Evolutionary conservation across 2,329 filamentous ascomycete species (phyloP).

Genomic region (Lasiodiplodia theobromae): DNA sequence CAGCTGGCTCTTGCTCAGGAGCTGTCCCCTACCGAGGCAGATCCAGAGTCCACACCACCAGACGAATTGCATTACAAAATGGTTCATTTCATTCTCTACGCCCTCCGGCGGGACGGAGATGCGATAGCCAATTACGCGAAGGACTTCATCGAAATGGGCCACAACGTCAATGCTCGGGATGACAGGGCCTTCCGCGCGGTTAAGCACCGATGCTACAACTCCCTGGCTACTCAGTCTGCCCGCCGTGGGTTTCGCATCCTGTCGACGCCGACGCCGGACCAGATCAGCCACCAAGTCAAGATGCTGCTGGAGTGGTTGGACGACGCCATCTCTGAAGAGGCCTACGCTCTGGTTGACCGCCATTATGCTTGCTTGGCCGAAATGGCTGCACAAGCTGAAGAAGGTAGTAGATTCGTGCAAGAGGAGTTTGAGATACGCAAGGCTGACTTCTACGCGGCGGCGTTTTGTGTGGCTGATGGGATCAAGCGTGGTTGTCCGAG

Average conservation of each 20-base stretch:
- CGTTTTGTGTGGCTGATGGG: neutral
- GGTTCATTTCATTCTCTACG: neutral
- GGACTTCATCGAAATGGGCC: neutral
- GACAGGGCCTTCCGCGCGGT: neutral
- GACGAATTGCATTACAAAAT: neutral
- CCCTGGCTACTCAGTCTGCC: neutral
- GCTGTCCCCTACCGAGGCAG: neutral
- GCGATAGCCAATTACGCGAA: neutral
- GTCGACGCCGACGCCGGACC: no score
- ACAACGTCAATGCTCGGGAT: neutral
- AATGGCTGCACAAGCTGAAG: neutral
- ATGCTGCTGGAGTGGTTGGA: neutral
- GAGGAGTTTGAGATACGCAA: neutral
- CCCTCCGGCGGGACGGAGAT: neutral
- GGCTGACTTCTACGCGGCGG: neutral
- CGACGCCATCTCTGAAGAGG: neutral
- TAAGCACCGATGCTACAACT: neutral
- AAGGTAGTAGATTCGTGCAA: no score
- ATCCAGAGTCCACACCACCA: no score
- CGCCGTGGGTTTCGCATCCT: neutral
- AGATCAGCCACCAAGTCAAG: neutral
- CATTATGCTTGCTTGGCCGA: neutral
- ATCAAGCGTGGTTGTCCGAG: neutral
- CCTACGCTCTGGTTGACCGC: neutral
- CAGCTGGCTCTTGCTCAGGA: neutral